Evolutionary conservation across 257 asterid species (phyloP).

Genomic region (Solanum lignicaule): DNA sequence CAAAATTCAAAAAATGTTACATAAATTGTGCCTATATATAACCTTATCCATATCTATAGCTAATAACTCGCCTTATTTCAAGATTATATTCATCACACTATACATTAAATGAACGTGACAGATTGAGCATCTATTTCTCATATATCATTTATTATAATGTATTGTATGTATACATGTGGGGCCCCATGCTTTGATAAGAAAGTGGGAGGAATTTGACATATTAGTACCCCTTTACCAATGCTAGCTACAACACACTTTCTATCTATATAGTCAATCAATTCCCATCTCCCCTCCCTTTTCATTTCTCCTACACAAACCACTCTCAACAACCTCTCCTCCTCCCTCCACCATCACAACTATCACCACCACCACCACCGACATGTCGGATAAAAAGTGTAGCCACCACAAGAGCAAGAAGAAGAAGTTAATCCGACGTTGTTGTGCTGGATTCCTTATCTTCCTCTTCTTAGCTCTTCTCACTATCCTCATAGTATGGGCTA

Average conservation of each 20-base stretch:
- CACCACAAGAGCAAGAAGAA: slow-evolving; percentile 49
- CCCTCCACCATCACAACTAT: background rate
- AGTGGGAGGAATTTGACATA: background rate
- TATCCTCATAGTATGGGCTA: slow-evolving; percentile 63
- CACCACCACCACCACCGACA: slow-evolving; percentile 9
- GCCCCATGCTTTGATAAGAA: background rate
- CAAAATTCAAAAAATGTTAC: background rate
- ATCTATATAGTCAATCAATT: background rate
- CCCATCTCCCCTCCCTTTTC: background rate
- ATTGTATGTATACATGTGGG: background rate
- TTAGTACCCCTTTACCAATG: background rate
- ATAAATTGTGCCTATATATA: background rate
- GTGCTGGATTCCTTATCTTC: slow-evolving; percentile 26
- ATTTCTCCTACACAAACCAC: background rate
- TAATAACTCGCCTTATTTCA: background rate
- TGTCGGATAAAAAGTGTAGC: slow-evolving; percentile 55
- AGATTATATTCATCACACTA: background rate
- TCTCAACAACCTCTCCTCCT: background rate
- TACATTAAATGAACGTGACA: too few species aligned
- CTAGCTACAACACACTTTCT: background rate
- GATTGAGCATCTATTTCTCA: too few species aligned
- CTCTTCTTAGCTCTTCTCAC: slow-evolving; percentile 37
- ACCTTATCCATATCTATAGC: background rate
- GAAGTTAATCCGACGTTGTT: slow-evolving; percentile 13
- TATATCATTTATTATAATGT: too few species aligned